Evolutionary conservation across 1,284 basidiomycete species (phyloP).

Genomic region (Ceratobasidium sp.): DNA sequence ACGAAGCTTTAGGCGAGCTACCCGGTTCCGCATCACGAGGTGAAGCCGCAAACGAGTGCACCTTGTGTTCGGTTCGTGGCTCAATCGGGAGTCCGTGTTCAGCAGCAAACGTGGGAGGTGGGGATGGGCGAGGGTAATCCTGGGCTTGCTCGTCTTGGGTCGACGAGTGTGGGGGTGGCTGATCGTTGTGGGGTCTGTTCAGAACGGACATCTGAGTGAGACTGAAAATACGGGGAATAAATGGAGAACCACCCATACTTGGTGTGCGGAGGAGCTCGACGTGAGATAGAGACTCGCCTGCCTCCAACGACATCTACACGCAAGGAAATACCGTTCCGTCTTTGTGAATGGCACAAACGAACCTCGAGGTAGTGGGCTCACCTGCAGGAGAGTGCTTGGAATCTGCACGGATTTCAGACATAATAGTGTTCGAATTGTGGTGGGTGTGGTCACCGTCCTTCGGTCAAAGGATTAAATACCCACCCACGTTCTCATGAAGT

Average conservation of each 20-base stretch:
- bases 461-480: slow-evolving; percentile 20
- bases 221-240: background rate
- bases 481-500: slow-evolving; percentile 13
- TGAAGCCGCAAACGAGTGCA: slow-evolving; percentile 12
- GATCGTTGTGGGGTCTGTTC: background rate
- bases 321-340: background rate
- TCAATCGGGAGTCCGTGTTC: slow-evolving; percentile 41
- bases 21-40: slow-evolving; percentile 19
- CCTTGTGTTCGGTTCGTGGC: slow-evolving; percentile 21
- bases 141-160: slow-evolving; percentile 14
- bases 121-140: slow-evolving; percentile 41
- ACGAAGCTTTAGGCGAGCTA: slow-evolving; percentile 39
- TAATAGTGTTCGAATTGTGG: slow-evolving; percentile 26
- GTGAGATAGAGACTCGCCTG: slow-evolving; percentile 38
- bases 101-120: slow-evolving; percentile 39
- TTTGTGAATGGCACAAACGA: background rate
- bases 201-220: background rate
- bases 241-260: background rate
- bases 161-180: background rate
- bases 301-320: slow-evolving; percentile 36
- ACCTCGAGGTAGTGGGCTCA: background rate
- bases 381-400: slow-evolving; percentile 41
- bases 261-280: slow-evolving; percentile 31
- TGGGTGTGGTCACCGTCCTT: background rate
- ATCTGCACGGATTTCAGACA: slow-evolving; percentile 41